Evolutionary conservation across 257 asterid genomes (phyloP), one percentile per base, ranked within the genome.

Genomic region (Misopates orontium): DNA sequence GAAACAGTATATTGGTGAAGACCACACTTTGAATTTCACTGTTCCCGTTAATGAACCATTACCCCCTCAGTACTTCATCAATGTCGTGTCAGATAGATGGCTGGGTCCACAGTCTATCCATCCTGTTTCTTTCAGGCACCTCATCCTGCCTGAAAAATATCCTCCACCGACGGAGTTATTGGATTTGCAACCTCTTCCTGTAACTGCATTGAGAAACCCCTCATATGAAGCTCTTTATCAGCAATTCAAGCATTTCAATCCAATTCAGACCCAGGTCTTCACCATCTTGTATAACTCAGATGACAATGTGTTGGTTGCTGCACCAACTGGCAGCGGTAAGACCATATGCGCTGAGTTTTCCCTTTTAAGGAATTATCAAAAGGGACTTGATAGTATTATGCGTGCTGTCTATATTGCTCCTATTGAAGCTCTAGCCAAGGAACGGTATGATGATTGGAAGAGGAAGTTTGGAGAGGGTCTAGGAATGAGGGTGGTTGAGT

Each of bases 291-390:
- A 83, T 36, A 83, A 80, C 69, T 77, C 88, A 5, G 88, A 83
- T 65, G 88, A 83, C 73, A 83, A 80, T 68, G 88, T 83, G 49
- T 66, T 83, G 77, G 88, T 83, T 68, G 88, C 88, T 73, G 88
- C 88, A 13, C 85, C 88, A 1, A 83, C 88, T 12, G 88, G 88
- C 42, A 83, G 88, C 62, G 88, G 88, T 75, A 83, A 83, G 84
- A 83, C 88, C 21, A 83, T 83, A 69, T 83, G 88, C 32, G 86
- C 85, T 13, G 87, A 82, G 75, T 82, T 82, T 82, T 80, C 87
- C 36, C 67, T 82, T 60, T 50, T 82, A 36, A 79, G 87, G 55
- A 79, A 82, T 71, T 83, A 70, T 78, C 82, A 77, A 48, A 80
- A 78, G 72, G 86, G 79, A 40, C 58, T 80, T 47, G 83, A 79